Percentiles rank a stretch among this genome's conserved stretches.
phyloP scores from a whole-genome alignment of 495 filamentous ascomycete species.

The Daldinia vernicosa region DNA sequence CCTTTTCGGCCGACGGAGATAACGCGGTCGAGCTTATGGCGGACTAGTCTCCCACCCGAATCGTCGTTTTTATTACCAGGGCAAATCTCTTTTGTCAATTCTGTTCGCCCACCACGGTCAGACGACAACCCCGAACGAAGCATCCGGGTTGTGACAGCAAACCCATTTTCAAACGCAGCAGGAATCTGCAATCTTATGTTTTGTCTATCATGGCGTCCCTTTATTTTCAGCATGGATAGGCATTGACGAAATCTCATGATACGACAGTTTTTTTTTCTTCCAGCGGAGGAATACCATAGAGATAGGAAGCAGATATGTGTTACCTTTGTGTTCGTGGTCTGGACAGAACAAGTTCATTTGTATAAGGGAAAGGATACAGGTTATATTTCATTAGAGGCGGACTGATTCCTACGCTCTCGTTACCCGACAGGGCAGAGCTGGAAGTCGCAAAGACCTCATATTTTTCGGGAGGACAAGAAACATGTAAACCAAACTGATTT shows the following conservation, averaged over 20 bases:
- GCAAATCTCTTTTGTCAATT: conserved; percentile 19
- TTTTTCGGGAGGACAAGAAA: conserved; percentile 4
- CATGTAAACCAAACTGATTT: conserved; percentile 23
- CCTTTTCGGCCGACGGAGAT: conserved; percentile 51
- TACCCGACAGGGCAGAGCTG: conserved; percentile 1
- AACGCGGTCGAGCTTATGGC: conserved; percentile 44
- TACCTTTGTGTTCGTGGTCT: conserved; percentile 10
- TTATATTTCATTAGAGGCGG: conserved; percentile 10
- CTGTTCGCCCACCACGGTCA: neutral
- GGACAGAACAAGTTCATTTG: conserved; percentile 30
- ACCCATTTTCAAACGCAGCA: conserved; percentile 15
- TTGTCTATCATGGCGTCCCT: conserved; percentile 7
- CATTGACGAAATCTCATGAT: conserved; percentile 39
- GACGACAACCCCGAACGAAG: neutral
- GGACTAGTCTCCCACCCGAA: conserved; percentile 44
- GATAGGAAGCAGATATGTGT: conserved; percentile 8
- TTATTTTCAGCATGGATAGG: conserved; percentile 33
- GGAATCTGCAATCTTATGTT: conserved; percentile 24
- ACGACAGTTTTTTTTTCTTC: conserved; percentile 23
- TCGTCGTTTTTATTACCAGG: conserved; percentile 17
- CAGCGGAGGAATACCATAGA: conserved; percentile 35
- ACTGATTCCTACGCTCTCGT: conserved; percentile 3
- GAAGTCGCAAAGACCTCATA: conserved; percentile 2
- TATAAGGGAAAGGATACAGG: conserved; percentile 14
- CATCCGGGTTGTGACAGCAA: neutral